Base-by-base conservation (phyloP, 2,329 filamentous ascomycete genomes). In the Trichoderma oligosporum region DNA sequence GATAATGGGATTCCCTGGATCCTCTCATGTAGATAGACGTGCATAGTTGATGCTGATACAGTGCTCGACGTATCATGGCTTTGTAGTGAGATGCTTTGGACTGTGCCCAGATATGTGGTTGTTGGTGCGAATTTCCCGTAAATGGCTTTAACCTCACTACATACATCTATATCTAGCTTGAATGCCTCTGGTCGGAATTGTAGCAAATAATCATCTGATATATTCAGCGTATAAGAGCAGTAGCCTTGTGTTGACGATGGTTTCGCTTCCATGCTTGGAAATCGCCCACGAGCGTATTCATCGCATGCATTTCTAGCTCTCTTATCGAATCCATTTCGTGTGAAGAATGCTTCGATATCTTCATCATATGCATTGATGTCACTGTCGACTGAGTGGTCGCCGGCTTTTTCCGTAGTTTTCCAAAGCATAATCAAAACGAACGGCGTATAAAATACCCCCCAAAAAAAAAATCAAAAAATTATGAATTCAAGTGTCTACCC, bases 171-270 rank as follows among this genome's bases (percentile, higher is more conserved):
- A 55, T 81, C 70, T 7, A 82, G 66, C 33, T 63, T 68, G 62
- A 80, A 76, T 3, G 64, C 67, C 1, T 61, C 44, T 6, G 78
- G 78, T 2, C 80, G 74, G 59, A 82, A 80, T 64, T 82, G 80
- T 4, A 82, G 61, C 45, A 79, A 65, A 11, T 60, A 63, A n/a
- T 71, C 63, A 4, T 67, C 60, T 8, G 71, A 72, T 14, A 78
- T 66, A 22, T 70, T 66, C 6, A 81, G 60, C 0, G 79, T 82
- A 61, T 80, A 76, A 2, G 79, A 82, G 61, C 79, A 82, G 60
- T 78, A 80, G 16, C 79, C 79, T 61, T 82, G 79, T 4, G 69
- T 69, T 6, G 69, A 62, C 7, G 70, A 68, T 2, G 73, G 68
- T 3, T 62, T 60, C 24, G 76, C 64, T 3, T 62, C 51, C n/a